phyloP scores from a whole-genome alignment of 345 rosid genomes.

The Adansonia digitata region DNA sequence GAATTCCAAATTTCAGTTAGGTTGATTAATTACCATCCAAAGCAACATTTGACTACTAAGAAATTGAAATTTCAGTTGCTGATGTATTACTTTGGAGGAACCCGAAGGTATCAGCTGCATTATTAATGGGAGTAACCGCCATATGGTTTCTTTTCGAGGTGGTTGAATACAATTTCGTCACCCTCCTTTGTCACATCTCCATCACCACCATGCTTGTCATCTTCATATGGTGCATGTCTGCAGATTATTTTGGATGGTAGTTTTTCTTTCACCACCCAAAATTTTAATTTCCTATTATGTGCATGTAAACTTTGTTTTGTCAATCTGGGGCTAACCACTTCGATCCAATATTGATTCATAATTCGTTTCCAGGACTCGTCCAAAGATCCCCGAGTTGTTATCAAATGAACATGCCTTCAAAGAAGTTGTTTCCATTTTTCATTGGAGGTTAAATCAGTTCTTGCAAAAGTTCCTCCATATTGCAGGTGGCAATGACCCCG shows the following conservation, averaged over 20 bases:
- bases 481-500: slow-evolving; percentile 63
- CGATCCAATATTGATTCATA: background rate
- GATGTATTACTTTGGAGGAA: slow-evolving; percentile 76
- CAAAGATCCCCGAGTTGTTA: slow-evolving; percentile 38
- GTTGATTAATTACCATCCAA: background rate
- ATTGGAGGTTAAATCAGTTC: slow-evolving; percentile 37
- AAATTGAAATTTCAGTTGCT: slow-evolving; percentile 51
- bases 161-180: slow-evolving; percentile 72
- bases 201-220: slow-evolving; percentile 63
- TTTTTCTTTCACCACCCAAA: background rate
- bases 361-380: slow-evolving; percentile 47
- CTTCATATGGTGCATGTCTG: slow-evolving; percentile 61
- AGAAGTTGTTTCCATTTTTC: slow-evolving; percentile 39
- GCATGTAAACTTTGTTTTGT: background rate
- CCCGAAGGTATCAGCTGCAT: slow-evolving; percentile 41
- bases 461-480: slow-evolving; percentile 42
- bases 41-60: background rate
- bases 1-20: too few species aligned
- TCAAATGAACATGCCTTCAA: slow-evolving; percentile 38
- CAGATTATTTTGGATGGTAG: slow-evolving; percentile 62
- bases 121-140: slow-evolving; percentile 46
- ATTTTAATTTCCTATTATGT: background rate
- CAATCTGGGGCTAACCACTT: background rate
- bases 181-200: slow-evolving; percentile 62
- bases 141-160: slow-evolving; percentile 92